Conservation (phyloP, 768 basidiomycete genomes). For the Albatrellus ellisii region DNA sequence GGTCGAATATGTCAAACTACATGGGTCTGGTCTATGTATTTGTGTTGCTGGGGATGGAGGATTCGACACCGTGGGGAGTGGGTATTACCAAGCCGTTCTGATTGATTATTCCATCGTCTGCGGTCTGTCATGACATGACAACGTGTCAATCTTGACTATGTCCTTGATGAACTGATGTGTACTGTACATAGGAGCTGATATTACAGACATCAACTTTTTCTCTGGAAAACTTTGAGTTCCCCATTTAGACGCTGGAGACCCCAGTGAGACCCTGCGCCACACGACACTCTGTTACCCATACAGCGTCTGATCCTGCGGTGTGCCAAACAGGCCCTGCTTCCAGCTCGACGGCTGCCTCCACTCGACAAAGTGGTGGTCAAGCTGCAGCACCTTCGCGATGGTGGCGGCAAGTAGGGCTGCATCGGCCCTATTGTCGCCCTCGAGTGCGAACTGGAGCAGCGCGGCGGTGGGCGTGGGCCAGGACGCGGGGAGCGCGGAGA, state of each 20-base stretch:
- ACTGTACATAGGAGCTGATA: too few relatives aligned
- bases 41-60: too few relatives aligned
- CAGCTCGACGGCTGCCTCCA: conserved; percentile 63
- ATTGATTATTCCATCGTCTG: not conserved
- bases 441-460: conserved; percentile 64
- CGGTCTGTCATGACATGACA: too few relatives aligned
- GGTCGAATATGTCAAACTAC: too few relatives aligned
- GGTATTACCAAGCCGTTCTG: not conserved
- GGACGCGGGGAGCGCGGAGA: conserved; percentile 29
- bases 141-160: too few relatives aligned
- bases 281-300: conserved; percentile 35
- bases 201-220: not conserved
- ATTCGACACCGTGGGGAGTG: not conserved
- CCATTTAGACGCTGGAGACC: not conserved
- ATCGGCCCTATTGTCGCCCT: conserved; percentile 73
- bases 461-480: conserved; percentile 43
- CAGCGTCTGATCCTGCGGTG: conserved; percentile 58
- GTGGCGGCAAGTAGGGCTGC: conserved; percentile 48
- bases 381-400: conserved; percentile 32
- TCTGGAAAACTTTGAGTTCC: not conserved
- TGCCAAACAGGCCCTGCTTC: conserved; percentile 50
- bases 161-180: too few relatives aligned
- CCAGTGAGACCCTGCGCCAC: not conserved
- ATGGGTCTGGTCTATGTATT: too few relatives aligned
- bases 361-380: conserved; percentile 21